Base-by-base conservation (phyloP, 345 rosid species). In the Populus simonii region DNA sequence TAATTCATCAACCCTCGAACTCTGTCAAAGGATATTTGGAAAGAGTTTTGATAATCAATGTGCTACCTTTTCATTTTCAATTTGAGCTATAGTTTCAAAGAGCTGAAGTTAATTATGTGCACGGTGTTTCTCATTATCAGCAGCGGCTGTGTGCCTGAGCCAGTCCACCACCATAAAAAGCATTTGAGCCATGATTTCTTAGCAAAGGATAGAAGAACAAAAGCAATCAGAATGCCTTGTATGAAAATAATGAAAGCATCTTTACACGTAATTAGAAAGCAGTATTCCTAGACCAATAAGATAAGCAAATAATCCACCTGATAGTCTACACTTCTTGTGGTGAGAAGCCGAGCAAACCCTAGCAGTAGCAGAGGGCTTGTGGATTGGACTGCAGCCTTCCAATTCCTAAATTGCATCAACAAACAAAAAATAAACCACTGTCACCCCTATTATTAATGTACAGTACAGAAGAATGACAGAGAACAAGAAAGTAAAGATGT, bases 281-380 rank as follows among this genome's bases (percentile, higher is more conserved):
- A 66, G 31, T 33, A 17, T 57, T 20, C 17, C 38, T 66, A 27
- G 33, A 27, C 10, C 8, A 4, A 43, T 23, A 62, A 12, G 45
- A 33, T 69, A 39, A 61, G 62, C 23, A 15, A 61, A 31, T 18
- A 17, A 49, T 76, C 29, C 81, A 93, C 99, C 94, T 96, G 99
- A 88, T 96, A 93, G 80, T 96, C 92, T 57, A 93, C 90, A 80
- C 90, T 89, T 59, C 81, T 69, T 16, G 99, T 95, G 59, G 90
- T 84, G 81, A 89, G 73, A 43, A 95, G 89, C 71, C 97, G 93
- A 79, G 83, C 90, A 82, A 95, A 91, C 66, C 97, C 97, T 45
- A 95, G 83, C 27, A 91, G 41, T 31, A 93, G 77, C 53, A 93
- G 85, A 10, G 98, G 99, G 80, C 90, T 80, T 7, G 86, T 81